Evolutionary conservation across 352 stramenopile species (phyloP).

Genomic region (Globisporangium nagaii): DNA sequence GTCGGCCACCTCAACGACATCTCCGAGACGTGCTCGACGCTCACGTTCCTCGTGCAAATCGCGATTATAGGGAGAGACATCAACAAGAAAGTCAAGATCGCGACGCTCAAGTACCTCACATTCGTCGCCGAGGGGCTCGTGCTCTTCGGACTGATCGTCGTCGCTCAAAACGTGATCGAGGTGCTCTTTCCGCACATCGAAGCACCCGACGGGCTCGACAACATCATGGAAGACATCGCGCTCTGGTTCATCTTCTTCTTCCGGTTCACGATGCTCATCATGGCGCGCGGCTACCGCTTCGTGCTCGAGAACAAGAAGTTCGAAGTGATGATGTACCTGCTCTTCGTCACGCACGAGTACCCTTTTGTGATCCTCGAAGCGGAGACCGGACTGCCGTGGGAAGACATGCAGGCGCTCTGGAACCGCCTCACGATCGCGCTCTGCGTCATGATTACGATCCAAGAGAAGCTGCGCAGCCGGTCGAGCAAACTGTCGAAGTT

Average conservation of each 20-base stretch:
- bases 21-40: conserved; percentile 23
- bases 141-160: background rate
- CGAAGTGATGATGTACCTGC: conserved; percentile 24
- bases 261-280: conserved; percentile 27
- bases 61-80: conserved; percentile 24
- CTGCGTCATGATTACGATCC: conserved; percentile 21
- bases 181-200: background rate
- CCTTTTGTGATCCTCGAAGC: conserved; percentile 20
- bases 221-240: conserved; percentile 23
- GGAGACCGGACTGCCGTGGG: conserved; percentile 24
- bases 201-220: background rate
- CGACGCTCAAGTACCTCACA: conserved; percentile 17
- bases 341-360: conserved; percentile 32
- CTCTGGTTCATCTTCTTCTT: conserved; percentile 34
- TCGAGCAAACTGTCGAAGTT: background rate
- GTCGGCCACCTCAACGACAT: conserved; percentile 25
- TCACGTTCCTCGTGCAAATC: conserved; percentile 35
- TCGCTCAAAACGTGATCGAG: background rate
- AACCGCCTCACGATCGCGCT: conserved; percentile 25
- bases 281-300: conserved; percentile 8
- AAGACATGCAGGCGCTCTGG: conserved; percentile 38
- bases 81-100: conserved; percentile 21
- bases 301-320: conserved; percentile 6
- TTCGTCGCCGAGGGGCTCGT: conserved; percentile 17
- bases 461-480: conserved; percentile 1